These are phyloP conservation scores for Panaeolus papilionaceus DNA, from an alignment of 768 basidiomycete genomes.

Conservation along the genomic window DNA sequence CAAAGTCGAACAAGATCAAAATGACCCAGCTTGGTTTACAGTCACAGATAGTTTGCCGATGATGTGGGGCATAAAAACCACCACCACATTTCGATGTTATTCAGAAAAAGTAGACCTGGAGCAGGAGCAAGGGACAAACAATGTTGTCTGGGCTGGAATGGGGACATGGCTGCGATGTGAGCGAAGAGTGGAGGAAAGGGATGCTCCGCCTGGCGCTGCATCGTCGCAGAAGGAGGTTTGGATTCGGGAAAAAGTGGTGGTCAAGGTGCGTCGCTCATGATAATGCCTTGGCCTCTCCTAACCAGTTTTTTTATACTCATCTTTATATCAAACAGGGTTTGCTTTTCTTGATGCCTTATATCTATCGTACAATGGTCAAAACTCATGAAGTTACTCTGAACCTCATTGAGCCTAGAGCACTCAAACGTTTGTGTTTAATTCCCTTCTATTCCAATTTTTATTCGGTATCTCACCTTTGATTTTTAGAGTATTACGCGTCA, in stretches of 20 bases:
- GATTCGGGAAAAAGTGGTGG: conserved; percentile 33
- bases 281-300: not conserved
- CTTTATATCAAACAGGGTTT: conserved; percentile 31
- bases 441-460: not conserved
- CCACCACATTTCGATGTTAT: conserved; percentile 30
- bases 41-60: conserved; percentile 18
- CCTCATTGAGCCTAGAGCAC: conserved; percentile 22
- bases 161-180: conserved; percentile 27
- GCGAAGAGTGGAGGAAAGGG: conserved; percentile 23
- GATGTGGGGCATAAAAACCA: conserved; percentile 13
- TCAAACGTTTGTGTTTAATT: not conserved
- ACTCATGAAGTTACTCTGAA: conserved; percentile 37
- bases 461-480: no score
- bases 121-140: conserved; percentile 24
- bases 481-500: no score
- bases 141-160: conserved; percentile 25
- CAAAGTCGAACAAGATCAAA: conserved; percentile 19
- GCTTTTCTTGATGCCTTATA: conserved; percentile 42
- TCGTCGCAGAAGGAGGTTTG: conserved; percentile 21
- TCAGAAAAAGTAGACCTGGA: conserved; percentile 18
- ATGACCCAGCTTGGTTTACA: conserved; percentile 16
- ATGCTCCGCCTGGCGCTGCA: not conserved
- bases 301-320: not conserved
- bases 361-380: conserved; percentile 35
- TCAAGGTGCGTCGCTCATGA: conserved; percentile 33